These are phyloP conservation scores for Pseudoturritis turrita DNA, from an alignment of 345 rosid species.

Conservation along the genomic window DNA sequence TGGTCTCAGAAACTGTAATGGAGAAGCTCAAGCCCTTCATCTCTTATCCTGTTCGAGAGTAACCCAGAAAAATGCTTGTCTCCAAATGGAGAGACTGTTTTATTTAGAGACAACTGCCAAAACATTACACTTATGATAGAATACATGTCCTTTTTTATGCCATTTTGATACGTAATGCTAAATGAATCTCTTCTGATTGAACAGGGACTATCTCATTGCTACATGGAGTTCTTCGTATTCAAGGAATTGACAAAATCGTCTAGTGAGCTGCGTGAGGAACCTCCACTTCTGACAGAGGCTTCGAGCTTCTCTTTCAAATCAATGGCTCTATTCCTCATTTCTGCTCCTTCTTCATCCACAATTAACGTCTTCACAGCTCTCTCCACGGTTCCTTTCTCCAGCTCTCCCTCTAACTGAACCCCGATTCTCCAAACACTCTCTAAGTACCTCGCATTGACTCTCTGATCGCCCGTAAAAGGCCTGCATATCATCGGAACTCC, in stretches of 20 bases:
- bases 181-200: neutral
- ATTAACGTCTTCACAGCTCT: constrained; percentile 29
- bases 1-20: neutral
- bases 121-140: neutral
- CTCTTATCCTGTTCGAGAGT: neutral
- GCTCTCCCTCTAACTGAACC: constrained; percentile 29
- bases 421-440: constrained; percentile 41
- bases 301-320: constrained; percentile 28
- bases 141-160: neutral
- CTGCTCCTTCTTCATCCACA: constrained; percentile 29
- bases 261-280: constrained; percentile 25
- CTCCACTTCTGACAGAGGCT: constrained; percentile 12
- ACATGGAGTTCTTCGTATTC: neutral
- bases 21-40: neutral
- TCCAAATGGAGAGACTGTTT: neutral
- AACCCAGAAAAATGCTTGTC: neutral
- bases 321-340: constrained; percentile 30
- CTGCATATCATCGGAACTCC: constrained; percentile 51
- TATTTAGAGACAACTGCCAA: neutral
- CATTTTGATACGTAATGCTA: neutral
- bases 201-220: neutral
- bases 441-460: constrained; percentile 37
- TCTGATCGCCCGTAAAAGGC: constrained; percentile 39
- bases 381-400: constrained; percentile 31
- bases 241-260: constrained; percentile 15